Conservation (phyloP, 257 asterid genomes). For the Leptodermis oblonga region DNA sequence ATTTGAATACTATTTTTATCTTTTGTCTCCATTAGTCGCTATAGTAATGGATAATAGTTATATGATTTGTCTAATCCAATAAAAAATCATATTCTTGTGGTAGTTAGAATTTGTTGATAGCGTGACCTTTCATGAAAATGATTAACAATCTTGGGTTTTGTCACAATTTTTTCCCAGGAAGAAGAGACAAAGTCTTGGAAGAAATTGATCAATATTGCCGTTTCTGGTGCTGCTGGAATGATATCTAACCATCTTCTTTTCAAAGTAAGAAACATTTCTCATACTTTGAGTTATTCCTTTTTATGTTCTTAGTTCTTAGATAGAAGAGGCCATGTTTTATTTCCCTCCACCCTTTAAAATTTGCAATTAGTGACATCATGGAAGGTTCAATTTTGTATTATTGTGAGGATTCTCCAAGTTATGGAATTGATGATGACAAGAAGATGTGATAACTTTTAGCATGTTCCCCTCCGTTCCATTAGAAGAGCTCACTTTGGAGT, state of each 20-base stretch:
- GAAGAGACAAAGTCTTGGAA: conserved; percentile 94
- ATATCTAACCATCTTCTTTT: conserved; percentile 95
- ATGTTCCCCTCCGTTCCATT: too few species aligned
- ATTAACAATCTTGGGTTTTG: not conserved
- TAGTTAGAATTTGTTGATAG: not conserved
- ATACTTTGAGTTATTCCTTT: not conserved
- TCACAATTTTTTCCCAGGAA: conserved; percentile 46
- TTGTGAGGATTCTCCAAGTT: not conserved
- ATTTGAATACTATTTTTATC: not conserved
- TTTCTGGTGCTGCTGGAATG: conserved; percentile 99
- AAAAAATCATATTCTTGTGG: too few species aligned
- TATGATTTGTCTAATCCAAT: not conserved
- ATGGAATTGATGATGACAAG: not conserved
- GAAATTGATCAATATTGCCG: conserved; percentile 72
- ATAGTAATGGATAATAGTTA: not conserved
- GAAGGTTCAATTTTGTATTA: not conserved
- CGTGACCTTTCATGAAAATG: not conserved
- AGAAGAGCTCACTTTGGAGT: too few species aligned
- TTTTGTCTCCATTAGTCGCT: not conserved
- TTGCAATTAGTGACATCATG: not conserved
- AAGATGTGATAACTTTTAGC: not conserved
- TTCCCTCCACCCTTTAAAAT: not conserved
- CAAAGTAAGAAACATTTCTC: conserved; percentile 43
- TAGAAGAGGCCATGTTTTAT: not conserved
- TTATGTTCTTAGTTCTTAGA: not conserved